A percentile compares a stretch with the other conserved stretches of the same genome.
Evolutionary conservation across 192 early-diverging fungal species (phyloP).

Genomic region (Coemansia guatemalensis): DNA sequence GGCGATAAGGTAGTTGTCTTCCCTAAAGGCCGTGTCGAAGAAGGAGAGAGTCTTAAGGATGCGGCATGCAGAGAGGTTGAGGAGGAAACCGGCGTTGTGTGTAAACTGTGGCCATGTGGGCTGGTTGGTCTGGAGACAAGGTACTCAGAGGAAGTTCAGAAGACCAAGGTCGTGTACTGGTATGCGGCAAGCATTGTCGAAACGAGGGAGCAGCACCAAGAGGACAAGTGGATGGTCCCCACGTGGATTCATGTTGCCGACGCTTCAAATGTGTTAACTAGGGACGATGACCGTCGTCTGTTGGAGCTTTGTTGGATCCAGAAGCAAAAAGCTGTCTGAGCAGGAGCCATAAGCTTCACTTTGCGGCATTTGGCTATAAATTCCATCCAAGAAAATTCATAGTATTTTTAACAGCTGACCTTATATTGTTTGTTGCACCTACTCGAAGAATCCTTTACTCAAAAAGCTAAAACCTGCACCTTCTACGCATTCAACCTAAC

Average conservation of each 20-base stretch:
- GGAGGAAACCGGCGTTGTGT: constrained; percentile 40
- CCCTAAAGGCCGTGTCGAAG: constrained; percentile 43
- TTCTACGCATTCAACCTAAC: neutral
- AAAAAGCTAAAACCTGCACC: neutral
- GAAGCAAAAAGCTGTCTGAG: neutral
- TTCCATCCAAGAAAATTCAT: neutral
- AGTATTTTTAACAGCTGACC: neutral
- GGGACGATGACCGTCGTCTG: constrained; percentile 22
- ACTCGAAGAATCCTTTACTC: neutral
- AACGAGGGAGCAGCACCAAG: constrained; percentile 18
- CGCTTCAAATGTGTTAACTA: constrained; percentile 9
- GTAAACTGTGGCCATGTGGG: constrained; percentile 19
- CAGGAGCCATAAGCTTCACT: neutral
- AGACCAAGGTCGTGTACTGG: constrained; percentile 47
- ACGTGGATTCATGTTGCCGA: constrained; percentile 25
- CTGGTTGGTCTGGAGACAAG: constrained; percentile 31
- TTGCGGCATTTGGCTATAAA: neutral
- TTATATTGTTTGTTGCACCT: neutral
- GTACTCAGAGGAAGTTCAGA: constrained; percentile 7
- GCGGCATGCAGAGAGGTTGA: constrained; percentile 40
- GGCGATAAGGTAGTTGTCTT: constrained; percentile 14
- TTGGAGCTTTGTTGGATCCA: constrained; percentile 8
- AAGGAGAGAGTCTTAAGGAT: constrained; percentile 18
- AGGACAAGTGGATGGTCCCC: constrained; percentile 20
- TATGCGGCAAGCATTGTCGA: constrained; percentile 31